These are phyloP conservation scores for Paecilomyces fulvus DNA, from an alignment of 2,329 filamentous ascomycete genomes.

Conservation along the genomic window DNA sequence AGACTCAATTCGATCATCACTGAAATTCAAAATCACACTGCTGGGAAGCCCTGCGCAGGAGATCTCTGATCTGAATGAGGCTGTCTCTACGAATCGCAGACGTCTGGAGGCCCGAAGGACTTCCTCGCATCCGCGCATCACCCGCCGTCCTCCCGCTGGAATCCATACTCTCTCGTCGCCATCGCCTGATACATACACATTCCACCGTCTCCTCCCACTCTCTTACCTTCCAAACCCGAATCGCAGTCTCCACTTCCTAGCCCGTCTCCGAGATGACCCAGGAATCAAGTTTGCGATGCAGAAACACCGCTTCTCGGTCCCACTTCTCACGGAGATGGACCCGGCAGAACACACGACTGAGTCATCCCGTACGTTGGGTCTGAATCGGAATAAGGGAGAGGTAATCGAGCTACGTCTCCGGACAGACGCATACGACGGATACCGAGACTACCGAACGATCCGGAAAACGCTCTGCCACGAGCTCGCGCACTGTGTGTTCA, in stretches of 20 bases:
- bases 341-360: constrained; percentile 74
- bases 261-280: constrained; percentile 69
- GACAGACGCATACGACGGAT: constrained; percentile 93
- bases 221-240: constrained; percentile 68
- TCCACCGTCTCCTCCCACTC: constrained; percentile 67
- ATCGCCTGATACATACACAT: constrained; percentile 67
- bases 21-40: constrained; percentile 39
- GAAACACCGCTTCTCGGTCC: constrained; percentile 75
- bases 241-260: constrained; percentile 61
- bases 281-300: constrained; percentile 80
- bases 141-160: constrained; percentile 9
- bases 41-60: constrained; percentile 36
- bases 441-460: constrained; percentile 85
- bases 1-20: constrained; percentile 15
- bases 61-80: constrained; percentile 34
- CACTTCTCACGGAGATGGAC: constrained; percentile 90
- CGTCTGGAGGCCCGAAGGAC: constrained; percentile 21
- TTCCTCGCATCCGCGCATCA: constrained; percentile 7
- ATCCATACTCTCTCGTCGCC: constrained; percentile 20
- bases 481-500: constrained; percentile 81
- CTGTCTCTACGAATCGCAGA: constrained; percentile 18
- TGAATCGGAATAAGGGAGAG: constrained; percentile 82
- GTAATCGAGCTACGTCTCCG: constrained; percentile 82
- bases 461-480: constrained; percentile 91
- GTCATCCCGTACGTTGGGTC: constrained; percentile 70